Evolutionary conservation across 768 basidiomycete species (phyloP), one percentile per base, ranked within the genome.

Genomic region (Trametes punicea): DNA sequence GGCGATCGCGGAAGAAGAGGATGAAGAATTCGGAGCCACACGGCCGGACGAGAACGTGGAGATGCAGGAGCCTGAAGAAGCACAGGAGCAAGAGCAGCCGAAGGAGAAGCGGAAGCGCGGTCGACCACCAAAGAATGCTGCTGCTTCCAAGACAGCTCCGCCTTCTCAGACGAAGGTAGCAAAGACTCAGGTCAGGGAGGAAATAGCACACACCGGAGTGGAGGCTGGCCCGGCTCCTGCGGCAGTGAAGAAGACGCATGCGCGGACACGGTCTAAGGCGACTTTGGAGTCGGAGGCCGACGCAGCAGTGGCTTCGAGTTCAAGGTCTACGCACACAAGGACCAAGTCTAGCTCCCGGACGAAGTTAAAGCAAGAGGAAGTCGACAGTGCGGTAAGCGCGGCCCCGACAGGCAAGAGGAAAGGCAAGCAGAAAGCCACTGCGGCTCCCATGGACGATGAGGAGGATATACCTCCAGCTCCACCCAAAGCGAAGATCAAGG

Each of bases 1-100:
- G 9, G 62, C 61, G 42, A 65, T 73, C 51, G 61, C 65, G 34
- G 67, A 70, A 55, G 67, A 68, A 45, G 65, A 64, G 18, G 68
- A 67, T 9, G 69, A 68, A 20, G 64, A 66, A 2, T 63, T 63
- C 2, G 2, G n/a, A 10, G 8, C 6, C 15, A 26, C 25, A 5
- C 47, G 11, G 27, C 25, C 56, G 9, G 61, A 58, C 5, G 65
- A 55, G 25, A 50, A 54, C 36, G 52, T 50, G 36, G 57, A 60
- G 46, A 60, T 57, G 38, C 52, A 42, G 8, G 51, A 23, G 4
- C 20, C n/a, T 9, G 42, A 27, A 5, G 25, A 39, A 10, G 53
- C 26, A 16, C 51, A 40, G 13, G 40, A 41, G 38, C 55, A 29
- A 13, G 55, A 48, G n/a, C 30, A 33, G 6, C 30, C 42, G 21